Evolutionary conservation across 225 moss, liverwort and hornwort species (phyloP), one percentile per base, ranked within the genome.

Genomic region (Marchantia paleacea): DNA sequence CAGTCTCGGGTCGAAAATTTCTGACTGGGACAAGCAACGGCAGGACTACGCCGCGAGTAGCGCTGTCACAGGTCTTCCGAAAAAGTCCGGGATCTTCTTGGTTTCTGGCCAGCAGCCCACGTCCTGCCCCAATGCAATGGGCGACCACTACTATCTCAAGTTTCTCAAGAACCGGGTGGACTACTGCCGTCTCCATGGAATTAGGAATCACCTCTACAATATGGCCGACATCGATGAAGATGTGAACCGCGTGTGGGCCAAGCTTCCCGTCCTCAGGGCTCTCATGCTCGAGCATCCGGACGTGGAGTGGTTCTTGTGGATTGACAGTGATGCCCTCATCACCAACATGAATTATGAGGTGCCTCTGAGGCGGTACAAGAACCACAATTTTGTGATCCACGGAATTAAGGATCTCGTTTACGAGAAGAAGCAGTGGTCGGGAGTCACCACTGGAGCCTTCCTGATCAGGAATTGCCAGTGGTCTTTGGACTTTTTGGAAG

Each of bases 391-490:
- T 53, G 77, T 85, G 64, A 57, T 82, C 18, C 78, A 67, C 47
- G 85, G 85, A 52, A 79, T 25, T 28, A 61, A 68, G 49, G 82
- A 85, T 29, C 55, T 54, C 47, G 78, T 85, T 12, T 82, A 79
- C 55, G 77, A 75, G 31, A 81, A 72, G 78, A 85, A 78, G 74
- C 72, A 78, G 51, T 82, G 82, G 80, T 29, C 67, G 19, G 85
- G 82, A 20, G 79, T 85, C 8, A 74, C 82, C 49, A 81, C 85
- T 0, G 94, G 90, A 14, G 87, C 92, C 15, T 80, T 91, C 66
- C 87, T 94, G n/a, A 88, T 92, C 76, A 88, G 94, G 12, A 92
- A 92, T 79, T 94, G 94, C 70, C 92, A 92, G 49, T 92, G 94
- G 94, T 94, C 94, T 2, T 74, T 92, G 16, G 92, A 91, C 73